phyloP scores from a whole-genome alignment of 2,329 filamentous ascomycete species.

The Tricladium varicosporioides region DNA sequence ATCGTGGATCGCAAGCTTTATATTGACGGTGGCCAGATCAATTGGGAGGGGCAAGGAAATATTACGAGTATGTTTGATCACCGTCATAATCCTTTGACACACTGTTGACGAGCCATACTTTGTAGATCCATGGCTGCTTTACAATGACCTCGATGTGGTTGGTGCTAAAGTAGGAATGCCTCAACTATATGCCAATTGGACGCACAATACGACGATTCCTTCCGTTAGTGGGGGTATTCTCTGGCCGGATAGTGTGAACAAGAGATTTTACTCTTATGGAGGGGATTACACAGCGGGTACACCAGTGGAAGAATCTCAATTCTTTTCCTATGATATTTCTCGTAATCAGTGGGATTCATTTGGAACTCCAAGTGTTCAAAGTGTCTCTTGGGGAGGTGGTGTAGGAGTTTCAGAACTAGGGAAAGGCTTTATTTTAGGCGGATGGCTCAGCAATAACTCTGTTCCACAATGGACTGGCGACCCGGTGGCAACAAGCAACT shows the following conservation, averaged over 20 bases:
- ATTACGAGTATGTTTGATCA: not conserved
- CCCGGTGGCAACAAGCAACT: constrained; percentile 45
- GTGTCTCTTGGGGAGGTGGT: constrained; percentile 56
- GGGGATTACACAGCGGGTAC: constrained; percentile 48
- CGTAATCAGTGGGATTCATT: constrained; percentile 54
- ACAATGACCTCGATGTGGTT: constrained; percentile 52
- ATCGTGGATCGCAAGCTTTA: not conserved
- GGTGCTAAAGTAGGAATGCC: constrained; percentile 43
- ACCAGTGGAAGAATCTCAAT: constrained; percentile 44
- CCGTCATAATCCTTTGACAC: not conserved
- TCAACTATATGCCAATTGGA: constrained; percentile 53
- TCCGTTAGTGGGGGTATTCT: constrained; percentile 46
- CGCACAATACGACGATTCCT: constrained; percentile 56
- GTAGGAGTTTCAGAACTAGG: constrained; percentile 52
- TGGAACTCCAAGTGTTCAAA: constrained; percentile 40
- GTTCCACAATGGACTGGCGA: constrained; percentile 49
- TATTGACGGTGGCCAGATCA: not conserved
- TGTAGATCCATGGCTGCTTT: constrained; percentile 54
- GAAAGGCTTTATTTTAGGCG: constrained; percentile 60
- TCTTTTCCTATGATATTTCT: constrained; percentile 58
- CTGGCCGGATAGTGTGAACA: constrained; percentile 62
- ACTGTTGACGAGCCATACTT: too few relatives aligned
- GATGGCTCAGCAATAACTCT: constrained; percentile 56
- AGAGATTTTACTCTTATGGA: constrained; percentile 61
- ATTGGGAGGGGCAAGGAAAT: not conserved